Evolutionary conservation across 2,329 filamentous ascomycete genomes (phyloP).

Genomic region (Zalaria obscura): DNA sequence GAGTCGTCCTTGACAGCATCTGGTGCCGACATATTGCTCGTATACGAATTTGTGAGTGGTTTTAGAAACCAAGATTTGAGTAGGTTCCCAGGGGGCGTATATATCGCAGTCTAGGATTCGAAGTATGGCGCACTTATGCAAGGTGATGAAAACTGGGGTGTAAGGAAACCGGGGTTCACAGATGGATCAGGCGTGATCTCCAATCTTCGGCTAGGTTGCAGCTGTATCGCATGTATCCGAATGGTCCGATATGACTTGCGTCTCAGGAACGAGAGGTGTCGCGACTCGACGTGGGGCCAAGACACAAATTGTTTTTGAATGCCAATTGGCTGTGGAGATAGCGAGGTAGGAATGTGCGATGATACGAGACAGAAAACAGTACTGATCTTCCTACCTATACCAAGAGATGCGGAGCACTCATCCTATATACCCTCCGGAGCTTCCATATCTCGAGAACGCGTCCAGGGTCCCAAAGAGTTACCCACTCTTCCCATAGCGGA

Average conservation of each 20-base stretch:
- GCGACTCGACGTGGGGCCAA: no score
- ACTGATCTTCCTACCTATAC: no score
- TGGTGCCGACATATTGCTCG: neutral
- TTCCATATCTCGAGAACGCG: no score
- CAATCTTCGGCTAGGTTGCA: slow-evolving; percentile 13
- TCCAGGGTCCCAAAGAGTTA: no score
- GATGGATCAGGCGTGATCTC: slow-evolving; percentile 6
- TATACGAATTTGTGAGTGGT: neutral
- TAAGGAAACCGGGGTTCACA: neutral
- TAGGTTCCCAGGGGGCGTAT: neutral
- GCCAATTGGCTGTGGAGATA: no score
- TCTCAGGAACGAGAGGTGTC: no score
- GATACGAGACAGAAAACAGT: no score
- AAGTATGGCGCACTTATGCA: neutral
- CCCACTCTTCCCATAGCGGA: no score
- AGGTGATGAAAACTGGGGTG: neutral
- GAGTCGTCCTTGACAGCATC: slow-evolving; percentile 21
- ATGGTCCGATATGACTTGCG: neutral
- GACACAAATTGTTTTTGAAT: no score
- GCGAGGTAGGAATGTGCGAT: no score
- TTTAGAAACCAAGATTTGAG: neutral
- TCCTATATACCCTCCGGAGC: no score
- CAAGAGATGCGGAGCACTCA: no score
- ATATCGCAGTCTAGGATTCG: neutral
- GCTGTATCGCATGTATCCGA: slow-evolving; percentile 9